Base-by-base conservation (phyloP, 176 grass and related monocot genomes). In the Poa annua region DNA sequence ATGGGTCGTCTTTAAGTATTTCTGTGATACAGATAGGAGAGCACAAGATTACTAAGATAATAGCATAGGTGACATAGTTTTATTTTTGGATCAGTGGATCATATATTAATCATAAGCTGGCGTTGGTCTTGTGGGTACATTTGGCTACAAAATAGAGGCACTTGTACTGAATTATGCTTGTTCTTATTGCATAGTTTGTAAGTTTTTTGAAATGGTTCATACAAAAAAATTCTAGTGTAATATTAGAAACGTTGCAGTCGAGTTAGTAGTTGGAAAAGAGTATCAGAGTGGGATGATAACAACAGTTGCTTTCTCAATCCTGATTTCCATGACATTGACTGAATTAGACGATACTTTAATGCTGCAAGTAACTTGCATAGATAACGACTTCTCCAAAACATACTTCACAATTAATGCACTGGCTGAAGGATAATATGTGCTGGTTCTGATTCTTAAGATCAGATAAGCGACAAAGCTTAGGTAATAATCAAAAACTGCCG, bases 301-400 rank as follows among this genome's bases (percentile, higher is more conserved):
- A 64, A 38, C 54, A 21, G 51, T 67, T 88, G 60, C 62, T 69
- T 81, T 13, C 51, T 85, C 32, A 61, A 78, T 71, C 15, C 12
- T 71, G 32, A 50, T 45, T 76, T 77, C 63, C 20, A n/a, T 22
- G 39, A 75, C 16, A 29, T 52, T 76, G 39, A 85, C 34, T 34
- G 36, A 35, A 29, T 75, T 39, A 56, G 11, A 88, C 79, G 75
- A 19, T 39, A 22, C 7, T 67, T 85, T 62, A 42, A 60, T 44
- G 52, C 75, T 6, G 44, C 52, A 53, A 6, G 16, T 45, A 81
- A 81, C 68, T 63, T 89, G 11, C 8, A 17, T 75, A 42, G 82
- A 76, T 34, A 78, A 45, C 22, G 65, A 88, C 44, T 79, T 74
- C 8, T 66, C 22, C 11, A 36, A 33, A 33, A 80, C 15, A 80